phyloP scores from a whole-genome alignment of 306 rosid genomes.

The Fragaria vesca region DNA sequence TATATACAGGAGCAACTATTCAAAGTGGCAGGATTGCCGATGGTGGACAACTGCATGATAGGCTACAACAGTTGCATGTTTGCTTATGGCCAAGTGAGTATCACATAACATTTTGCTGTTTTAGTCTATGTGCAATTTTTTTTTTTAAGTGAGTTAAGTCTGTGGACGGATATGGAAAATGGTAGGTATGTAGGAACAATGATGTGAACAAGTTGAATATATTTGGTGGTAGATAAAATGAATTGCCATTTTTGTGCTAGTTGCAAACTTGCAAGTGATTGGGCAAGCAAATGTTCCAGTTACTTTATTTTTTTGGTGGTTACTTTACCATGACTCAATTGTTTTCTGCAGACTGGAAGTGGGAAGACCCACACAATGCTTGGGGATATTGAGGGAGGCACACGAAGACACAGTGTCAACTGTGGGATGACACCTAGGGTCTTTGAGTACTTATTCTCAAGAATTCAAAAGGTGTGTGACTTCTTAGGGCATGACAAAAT shows the following conservation, averaged over 20 bases:
- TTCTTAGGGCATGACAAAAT: neutral
- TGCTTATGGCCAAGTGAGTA: conserved; percentile 97
- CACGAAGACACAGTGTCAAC: conserved; percentile 94
- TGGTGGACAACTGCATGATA: conserved; percentile 94
- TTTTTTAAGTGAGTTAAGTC: neutral
- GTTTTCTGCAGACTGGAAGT: conserved; percentile 78
- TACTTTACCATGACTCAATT: neutral
- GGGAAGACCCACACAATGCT: conserved; percentile 99
- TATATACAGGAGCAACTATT: conserved; percentile 75
- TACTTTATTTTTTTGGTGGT: neutral
- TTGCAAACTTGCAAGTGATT: neutral
- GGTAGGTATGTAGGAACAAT: neutral
- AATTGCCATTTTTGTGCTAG: neutral
- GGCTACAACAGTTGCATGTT: conserved; percentile 99
- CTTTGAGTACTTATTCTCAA: conserved; percentile 82
- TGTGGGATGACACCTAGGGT: conserved; percentile 99
- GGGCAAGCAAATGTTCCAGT: conserved; percentile 3
- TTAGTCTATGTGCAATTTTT: neutral
- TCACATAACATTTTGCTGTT: conserved; percentile 9
- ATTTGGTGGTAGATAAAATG: neutral
- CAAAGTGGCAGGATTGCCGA: conserved; percentile 91
- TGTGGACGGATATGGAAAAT: neutral
- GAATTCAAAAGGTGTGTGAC: conserved; percentile 83
- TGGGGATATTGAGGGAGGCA: conserved; percentile 96
- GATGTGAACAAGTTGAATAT: neutral